Conservation (phyloP, 208 protist genomes). For the Jaenimonas drosophilae region DNA sequence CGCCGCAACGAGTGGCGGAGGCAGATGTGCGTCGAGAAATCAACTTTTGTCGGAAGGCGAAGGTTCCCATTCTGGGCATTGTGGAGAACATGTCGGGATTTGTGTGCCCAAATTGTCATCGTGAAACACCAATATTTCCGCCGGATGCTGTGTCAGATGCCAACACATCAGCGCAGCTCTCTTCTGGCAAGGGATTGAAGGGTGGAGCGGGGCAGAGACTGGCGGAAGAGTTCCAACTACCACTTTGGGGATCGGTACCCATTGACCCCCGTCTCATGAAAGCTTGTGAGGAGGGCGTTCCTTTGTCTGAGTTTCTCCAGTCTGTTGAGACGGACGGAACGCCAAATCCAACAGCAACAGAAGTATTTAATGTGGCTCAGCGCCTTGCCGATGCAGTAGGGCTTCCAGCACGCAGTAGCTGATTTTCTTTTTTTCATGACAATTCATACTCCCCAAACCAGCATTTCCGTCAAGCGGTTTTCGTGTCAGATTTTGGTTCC, state of each 20-base stretch:
- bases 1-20: slow-evolving; percentile 97
- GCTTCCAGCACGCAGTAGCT: no score
- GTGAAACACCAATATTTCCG: slow-evolving; percentile 90
- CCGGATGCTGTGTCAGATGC: slow-evolving; percentile 11
- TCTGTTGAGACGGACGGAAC: no score
- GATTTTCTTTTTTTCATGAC: no score
- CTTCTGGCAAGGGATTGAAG: slow-evolving; percentile 7
- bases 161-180: not conserved
- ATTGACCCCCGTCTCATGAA: slow-evolving; percentile 89
- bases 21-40: slow-evolving; percentile 98
- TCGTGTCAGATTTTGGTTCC: no score
- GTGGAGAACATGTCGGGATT: slow-evolving; percentile 99
- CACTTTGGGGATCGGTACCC: slow-evolving; percentile 81
- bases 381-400: no score
- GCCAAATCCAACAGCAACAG: no score
- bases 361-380: no score
- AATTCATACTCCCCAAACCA: no score
- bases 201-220: slow-evolving; percentile 66
- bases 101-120: slow-evolving; percentile 92
- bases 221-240: slow-evolving; percentile 72
- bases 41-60: slow-evolving; percentile 98
- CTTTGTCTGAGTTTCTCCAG: slow-evolving; percentile 43
- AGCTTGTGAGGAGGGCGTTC: slow-evolving; percentile 81
- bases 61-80: slow-evolving; percentile 95
- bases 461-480: no score